A percentile compares a stretch with the other conserved stretches of the same genome.
Evolutionary conservation across 2,329 filamentous ascomycete species (phyloP).

Genomic region (Talaromyces pinophilus): DNA sequence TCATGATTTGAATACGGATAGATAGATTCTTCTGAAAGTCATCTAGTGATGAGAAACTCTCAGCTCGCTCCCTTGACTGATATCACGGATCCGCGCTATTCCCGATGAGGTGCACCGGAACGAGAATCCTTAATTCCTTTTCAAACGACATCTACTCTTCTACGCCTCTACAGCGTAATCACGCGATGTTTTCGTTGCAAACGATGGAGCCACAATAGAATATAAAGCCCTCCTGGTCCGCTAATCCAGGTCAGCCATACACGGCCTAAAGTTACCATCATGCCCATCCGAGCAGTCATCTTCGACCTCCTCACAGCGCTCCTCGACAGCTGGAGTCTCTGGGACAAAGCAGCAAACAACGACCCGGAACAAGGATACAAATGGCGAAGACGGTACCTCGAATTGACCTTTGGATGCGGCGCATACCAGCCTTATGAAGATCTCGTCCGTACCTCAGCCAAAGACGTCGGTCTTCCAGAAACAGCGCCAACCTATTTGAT

Average conservation of each 20-base stretch:
- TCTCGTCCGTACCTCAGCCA: conserved; percentile 33
- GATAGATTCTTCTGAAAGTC: not conserved
- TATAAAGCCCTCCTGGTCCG: not conserved
- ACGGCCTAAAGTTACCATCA: not conserved
- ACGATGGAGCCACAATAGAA: not conserved
- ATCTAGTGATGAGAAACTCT: not conserved
- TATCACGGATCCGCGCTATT: conserved; percentile 2
- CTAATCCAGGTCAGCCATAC: not conserved
- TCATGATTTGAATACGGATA: not conserved
- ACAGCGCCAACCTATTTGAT: conserved; percentile 35
- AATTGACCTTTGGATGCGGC: conserved; percentile 41
- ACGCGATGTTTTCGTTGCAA: not conserved
- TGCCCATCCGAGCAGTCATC: conserved; percentile 33
- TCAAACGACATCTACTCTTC: not conserved
- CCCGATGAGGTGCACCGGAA: conserved; percentile 10
- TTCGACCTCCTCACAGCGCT: conserved; percentile 48
- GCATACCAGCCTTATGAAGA: conserved; percentile 34
- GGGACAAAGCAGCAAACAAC: conserved; percentile 30
- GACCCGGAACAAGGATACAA: conserved; percentile 26
- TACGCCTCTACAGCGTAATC: not conserved
- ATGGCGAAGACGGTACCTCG: conserved; percentile 44
- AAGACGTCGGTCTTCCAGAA: conserved; percentile 30
- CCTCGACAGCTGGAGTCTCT: conserved; percentile 45
- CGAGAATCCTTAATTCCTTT: not conserved
- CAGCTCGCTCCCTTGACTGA: not conserved